A percentile compares a stretch with the other conserved stretches of the same genome.
phyloP scores from a whole-genome alignment of 2,329 filamentous ascomycete species.

The Parastagonospora nodorum region DNA sequence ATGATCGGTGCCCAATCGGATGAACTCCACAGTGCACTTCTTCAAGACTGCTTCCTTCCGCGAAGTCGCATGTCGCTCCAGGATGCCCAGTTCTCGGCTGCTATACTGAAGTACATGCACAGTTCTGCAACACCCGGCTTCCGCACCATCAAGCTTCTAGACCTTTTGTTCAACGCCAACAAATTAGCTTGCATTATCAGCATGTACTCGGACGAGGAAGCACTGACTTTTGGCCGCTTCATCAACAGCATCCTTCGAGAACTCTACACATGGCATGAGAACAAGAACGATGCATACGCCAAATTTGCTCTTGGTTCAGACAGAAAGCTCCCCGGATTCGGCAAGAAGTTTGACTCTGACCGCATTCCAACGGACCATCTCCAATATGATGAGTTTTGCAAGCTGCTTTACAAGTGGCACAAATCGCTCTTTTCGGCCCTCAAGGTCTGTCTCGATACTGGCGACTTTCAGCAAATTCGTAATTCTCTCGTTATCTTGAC shows the following conservation, averaged over 20 bases:
- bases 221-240: constrained; percentile 91
- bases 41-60: constrained; percentile 93
- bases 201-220: constrained; percentile 85
- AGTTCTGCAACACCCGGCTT: constrained; percentile 84
- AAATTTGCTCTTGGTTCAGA: constrained; percentile 75
- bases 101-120: constrained; percentile 86
- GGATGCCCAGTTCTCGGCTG: constrained; percentile 88
- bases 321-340: constrained; percentile 76
- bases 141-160: constrained; percentile 80
- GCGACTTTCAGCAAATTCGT: constrained; percentile 96
- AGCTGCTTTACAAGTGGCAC: constrained; percentile 89
- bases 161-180: constrained; percentile 82
- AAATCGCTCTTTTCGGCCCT: constrained; percentile 78
- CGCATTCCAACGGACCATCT: constrained; percentile 74
- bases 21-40: constrained; percentile 72
- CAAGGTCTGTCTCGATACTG: constrained; percentile 77
- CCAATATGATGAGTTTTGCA: constrained; percentile 84
- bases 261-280: constrained; percentile 81
- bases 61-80: constrained; percentile 80
- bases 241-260: constrained; percentile 81
- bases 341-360: constrained; percentile 70
- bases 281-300: constrained; percentile 72
- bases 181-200: constrained; percentile 83
- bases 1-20: constrained; percentile 63
- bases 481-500: constrained; percentile 93